phyloP scores from a whole-genome alignment of 2,329 filamentous ascomycete species.

The Penicillium fuscoglaucum region DNA sequence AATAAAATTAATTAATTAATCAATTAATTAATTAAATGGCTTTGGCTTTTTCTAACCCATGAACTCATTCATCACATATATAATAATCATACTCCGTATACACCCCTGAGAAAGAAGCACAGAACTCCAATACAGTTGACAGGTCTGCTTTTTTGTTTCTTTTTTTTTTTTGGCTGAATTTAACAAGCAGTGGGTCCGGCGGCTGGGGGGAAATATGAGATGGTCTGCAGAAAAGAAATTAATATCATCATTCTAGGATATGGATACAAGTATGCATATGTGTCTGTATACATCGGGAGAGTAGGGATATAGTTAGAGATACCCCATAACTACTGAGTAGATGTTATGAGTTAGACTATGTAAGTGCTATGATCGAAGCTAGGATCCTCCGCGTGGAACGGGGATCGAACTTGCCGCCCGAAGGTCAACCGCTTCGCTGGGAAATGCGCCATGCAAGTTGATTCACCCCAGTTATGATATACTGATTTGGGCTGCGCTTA shows the following conservation, averaged over 20 bases:
- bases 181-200: slow-evolving; percentile 7
- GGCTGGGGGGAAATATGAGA: slow-evolving; percentile 9
- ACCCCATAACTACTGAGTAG: neutral
- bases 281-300: neutral
- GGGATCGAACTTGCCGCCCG: slow-evolving; percentile 13
- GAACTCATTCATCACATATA: neutral
- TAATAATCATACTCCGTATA: neutral
- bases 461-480: neutral
- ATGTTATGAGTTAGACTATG: neutral
- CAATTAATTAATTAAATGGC: neutral
- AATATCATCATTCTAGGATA: neutral
- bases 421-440: slow-evolving; percentile 15
- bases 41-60: neutral
- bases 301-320: neutral
- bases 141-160: slow-evolving; percentile 28
- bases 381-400: slow-evolving; percentile 16
- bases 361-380: slow-evolving; percentile 12
- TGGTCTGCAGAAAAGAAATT: slow-evolving; percentile 2
- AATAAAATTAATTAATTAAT: neutral
- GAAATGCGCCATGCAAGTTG: slow-evolving; percentile 9
- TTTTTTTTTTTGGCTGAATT: slow-evolving; percentile 7
- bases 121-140: slow-evolving; percentile 24
- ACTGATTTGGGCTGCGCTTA: neutral
- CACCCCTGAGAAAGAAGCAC: slow-evolving; percentile 2
- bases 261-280: neutral